Evolutionary conservation across 805 yeast species (phyloP).

Genomic region (Metschnikowia lachancei): DNA sequence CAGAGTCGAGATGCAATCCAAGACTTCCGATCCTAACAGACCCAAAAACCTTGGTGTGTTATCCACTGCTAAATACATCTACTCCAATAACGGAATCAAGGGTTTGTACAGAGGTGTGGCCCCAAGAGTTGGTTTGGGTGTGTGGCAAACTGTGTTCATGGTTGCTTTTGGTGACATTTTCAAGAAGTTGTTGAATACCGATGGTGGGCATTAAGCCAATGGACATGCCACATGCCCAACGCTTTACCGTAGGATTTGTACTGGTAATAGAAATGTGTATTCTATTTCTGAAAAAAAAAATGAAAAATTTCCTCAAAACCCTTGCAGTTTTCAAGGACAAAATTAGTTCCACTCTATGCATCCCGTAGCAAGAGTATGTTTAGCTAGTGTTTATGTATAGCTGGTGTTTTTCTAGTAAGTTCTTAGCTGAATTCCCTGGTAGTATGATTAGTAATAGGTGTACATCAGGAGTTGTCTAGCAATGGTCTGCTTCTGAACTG

Average conservation of each 20-base stretch:
- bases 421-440: too few species aligned
- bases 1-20: slow-evolving; percentile 97
- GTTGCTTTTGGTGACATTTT: slow-evolving; percentile 93
- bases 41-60: slow-evolving; percentile 84
- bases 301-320: neutral
- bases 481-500: too few species aligned
- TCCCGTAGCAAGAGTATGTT: neutral
- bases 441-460: too few species aligned
- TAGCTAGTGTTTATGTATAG: too few species aligned
- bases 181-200: slow-evolving; percentile 41
- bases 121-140: slow-evolving; percentile 93
- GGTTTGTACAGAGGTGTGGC: slow-evolving; percentile 96
- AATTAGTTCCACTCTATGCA: neutral
- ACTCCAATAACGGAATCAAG: slow-evolving; percentile 74
- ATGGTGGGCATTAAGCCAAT: slow-evolving; percentile 25
- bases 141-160: slow-evolving; percentile 99
- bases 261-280: too few species aligned
- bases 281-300: neutral
- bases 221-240: neutral
- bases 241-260: too few species aligned
- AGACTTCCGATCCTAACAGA: slow-evolving; percentile 90
- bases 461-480: too few species aligned
- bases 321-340: neutral
- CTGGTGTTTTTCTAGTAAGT: too few species aligned
- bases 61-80: slow-evolving; percentile 78